A percentile compares a stretch with the other conserved stretches of the same genome.
phyloP scores from a whole-genome alignment of 345 rosid genomes.

The Aurinia saxatilis region DNA sequence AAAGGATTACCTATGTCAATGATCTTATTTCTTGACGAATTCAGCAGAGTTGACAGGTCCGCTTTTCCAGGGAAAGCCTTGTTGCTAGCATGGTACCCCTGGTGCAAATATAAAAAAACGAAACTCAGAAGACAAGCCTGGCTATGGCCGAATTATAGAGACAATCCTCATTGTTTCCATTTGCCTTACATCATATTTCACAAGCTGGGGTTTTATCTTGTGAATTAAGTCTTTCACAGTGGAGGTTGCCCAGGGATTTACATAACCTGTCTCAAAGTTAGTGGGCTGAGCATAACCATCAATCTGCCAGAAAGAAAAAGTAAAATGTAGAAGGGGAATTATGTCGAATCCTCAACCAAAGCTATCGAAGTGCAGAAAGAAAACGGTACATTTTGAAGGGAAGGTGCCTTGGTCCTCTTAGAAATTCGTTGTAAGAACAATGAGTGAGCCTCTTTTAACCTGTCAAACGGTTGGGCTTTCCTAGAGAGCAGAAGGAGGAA shows the following conservation, averaged over 20 bases:
- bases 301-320: conserved; percentile 38
- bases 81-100: conserved; percentile 65
- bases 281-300: conserved; percentile 16
- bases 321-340: no score
- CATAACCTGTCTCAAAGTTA: conserved; percentile 16
- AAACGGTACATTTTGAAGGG: conserved; percentile 41
- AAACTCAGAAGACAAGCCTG: background rate
- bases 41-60: conserved; percentile 46
- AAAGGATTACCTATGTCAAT: conserved; percentile 59
- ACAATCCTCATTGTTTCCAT: background rate
- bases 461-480: conserved; percentile 61
- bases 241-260: conserved; percentile 72
- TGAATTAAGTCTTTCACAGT: conserved; percentile 38
- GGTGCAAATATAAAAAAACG: conserved; percentile 31
- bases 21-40: conserved; percentile 65
- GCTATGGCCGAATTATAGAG: conserved; percentile 1
- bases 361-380: background rate
- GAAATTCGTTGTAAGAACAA: conserved; percentile 66
- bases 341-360: background rate
- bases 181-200: conserved; percentile 52
- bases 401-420: conserved; percentile 37
- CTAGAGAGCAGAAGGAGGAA: conserved; percentile 30
- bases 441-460: conserved; percentile 51
- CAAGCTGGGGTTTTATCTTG: conserved; percentile 47
- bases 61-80: conserved; percentile 70